Conservation (phyloP, 805 yeast genomes). For the Tanozyma kutaoensis region DNA sequence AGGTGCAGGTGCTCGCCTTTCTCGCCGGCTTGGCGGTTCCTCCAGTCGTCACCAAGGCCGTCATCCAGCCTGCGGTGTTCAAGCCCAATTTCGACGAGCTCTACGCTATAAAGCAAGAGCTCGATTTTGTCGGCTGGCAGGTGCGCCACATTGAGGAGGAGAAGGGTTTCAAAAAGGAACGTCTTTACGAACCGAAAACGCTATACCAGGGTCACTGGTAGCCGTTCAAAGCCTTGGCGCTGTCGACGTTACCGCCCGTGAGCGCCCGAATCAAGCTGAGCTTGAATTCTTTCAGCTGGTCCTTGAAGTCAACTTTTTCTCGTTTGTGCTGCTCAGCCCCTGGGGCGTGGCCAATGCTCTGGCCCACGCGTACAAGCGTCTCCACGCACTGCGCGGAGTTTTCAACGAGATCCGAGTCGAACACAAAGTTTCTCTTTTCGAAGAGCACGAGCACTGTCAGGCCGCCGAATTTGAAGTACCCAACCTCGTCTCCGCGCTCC, state of each 20-base stretch:
- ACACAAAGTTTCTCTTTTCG: slow-evolving; percentile 32
- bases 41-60: slow-evolving; percentile 14
- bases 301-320: slow-evolving; percentile 29
- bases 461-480: slow-evolving; percentile 95
- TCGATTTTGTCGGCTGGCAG: slow-evolving; percentile 23
- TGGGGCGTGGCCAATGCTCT: slow-evolving; percentile 73
- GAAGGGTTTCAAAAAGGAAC: slow-evolving; percentile 14
- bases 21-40: slow-evolving; percentile 17
- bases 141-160: slow-evolving; percentile 17
- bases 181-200: slow-evolving; percentile 14
- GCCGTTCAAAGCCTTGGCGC: neutral
- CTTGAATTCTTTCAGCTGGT: slow-evolving; percentile 32
- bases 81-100: slow-evolving; percentile 14
- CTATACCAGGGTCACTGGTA: slow-evolving; percentile 10
- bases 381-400: slow-evolving; percentile 66
- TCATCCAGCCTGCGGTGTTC: slow-evolving; percentile 12
- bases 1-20: slow-evolving; percentile 12
- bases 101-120: slow-evolving; percentile 14
- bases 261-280: slow-evolving; percentile 40
- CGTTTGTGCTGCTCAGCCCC: slow-evolving; percentile 36
- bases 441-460: slow-evolving; percentile 68
- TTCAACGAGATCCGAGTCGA: slow-evolving; percentile 61
- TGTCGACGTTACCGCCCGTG: slow-evolving; percentile 35
- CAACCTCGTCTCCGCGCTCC: slow-evolving; percentile 69
- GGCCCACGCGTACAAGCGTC: slow-evolving; percentile 80